Evolutionary conservation across 768 basidiomycete species (phyloP), one percentile per base, ranked within the genome.

Genomic region (Lactifluus piperatus): DNA sequence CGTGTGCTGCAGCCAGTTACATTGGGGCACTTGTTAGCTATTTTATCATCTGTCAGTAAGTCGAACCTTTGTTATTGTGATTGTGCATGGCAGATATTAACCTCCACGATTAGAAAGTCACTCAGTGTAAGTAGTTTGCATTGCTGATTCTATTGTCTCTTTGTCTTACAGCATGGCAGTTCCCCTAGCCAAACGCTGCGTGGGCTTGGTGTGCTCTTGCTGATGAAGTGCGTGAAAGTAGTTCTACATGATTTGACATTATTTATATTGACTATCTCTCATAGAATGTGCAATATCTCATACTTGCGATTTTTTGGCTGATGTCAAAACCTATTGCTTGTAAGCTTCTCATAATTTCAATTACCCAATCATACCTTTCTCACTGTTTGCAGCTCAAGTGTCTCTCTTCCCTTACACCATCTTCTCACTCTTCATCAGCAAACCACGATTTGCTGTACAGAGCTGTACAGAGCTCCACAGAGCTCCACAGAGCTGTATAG

Each of bases 31-130:
- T 91, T 63, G 74, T 88, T 65, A 92, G 91, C 69, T 93, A 93
- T 79, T 86, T 85, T 57, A 93, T 93, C 66, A 91, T 93, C 59
- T 91, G 90, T 82, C 80, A 89, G 91, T 93, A 71, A 77, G 90
- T 84, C 55, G 39, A 36, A 55, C 41, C 37, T 57, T 54, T 43
- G n/a, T 20, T 39, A 44, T 13, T 24, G 36, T 18, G 5, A 48
- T 47, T 39, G 22, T 20, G 24, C 3, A 44, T n/a, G 39, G 13
- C 44, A 27, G 47, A 36, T 18, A 51, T 39, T 55, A 49, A 62
- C 46, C 30, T 34, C 20, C 22, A 56, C 57, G 54, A 60, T 39
- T 67, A 90, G 88, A 63, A 90, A 90, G 75, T 87, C 89, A 1
- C 74, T 91, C 49, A 86, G 86, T 68, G 89, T 90, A 70, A 68